Base-by-base conservation (phyloP, 2,329 filamentous ascomycete species). In the Biscogniauxia sp. region DNA sequence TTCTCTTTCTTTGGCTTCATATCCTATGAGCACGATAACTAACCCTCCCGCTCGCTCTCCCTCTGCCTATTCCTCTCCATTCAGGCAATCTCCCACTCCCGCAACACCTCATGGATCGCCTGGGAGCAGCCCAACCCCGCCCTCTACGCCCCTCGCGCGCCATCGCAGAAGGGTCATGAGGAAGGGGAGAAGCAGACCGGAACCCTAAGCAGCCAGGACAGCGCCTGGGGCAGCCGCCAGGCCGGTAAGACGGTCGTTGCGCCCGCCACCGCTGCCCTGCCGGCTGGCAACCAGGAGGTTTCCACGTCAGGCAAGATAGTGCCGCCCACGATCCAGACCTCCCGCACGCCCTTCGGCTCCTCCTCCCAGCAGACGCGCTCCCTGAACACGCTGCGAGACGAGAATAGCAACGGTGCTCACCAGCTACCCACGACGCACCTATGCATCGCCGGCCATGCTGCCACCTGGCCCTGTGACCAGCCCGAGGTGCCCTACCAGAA, bases 51-150 rank as follows among this genome's bases (percentile, higher is more conserved):
- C 2, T 3, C 66, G 66, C 15, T 52, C 51, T 45, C 37, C 37
- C 28, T 23, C 23, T 23, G 3, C 28, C 28, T 13, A 3, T 32
- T 7, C 28, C 23, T 23, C 23, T 23, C 23, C 23, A 23, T 5
- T 2, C 6, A 45, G 37, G 37, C 37, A 5, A 15, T 13, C 17
- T 6, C 37, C 32, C 32, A 37, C 32, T 37, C 32, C 37, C 37
- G 37, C 37, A 45, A n/a, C 1, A 70, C 61, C 52, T 72, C 70
- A 0, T 72, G 70, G 70, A 67, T 72, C 25, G 61, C 68, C 6
- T 72, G 66, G 54, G 69, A 71, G 57, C 58, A 64, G 55, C 70
- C 69, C 19, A 60, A 70, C 54, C 66, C 69, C 9, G 56, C 66
- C 0, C 60, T 72, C 45, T 71, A 70, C 61, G 45, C 57, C 37